phyloP scores from a whole-genome alignment of 1,284 basidiomycete species.

The Moesziomyces sp. region DNA sequence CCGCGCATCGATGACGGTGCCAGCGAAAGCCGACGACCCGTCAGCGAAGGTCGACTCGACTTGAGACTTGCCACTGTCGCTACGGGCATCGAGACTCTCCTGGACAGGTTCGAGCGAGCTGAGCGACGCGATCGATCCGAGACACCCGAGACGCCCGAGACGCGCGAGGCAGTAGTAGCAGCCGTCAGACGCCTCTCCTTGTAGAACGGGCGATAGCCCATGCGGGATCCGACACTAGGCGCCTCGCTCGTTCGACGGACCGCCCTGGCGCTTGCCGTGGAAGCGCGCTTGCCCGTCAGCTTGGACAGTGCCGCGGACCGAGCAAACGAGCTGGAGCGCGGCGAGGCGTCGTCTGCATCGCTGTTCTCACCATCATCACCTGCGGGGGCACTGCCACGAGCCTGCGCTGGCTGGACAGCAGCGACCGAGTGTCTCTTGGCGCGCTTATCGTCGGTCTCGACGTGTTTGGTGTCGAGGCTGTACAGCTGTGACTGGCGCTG shows the following conservation, averaged over 20 bases:
- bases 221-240: neutral
- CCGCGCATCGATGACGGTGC: conserved; percentile 6
- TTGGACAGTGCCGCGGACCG: conserved; percentile 10
- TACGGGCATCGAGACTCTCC: conserved; percentile 18
- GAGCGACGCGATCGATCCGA: conserved; percentile 8
- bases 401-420: neutral
- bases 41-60: neutral
- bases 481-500: conserved; percentile 15
- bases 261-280: neutral
- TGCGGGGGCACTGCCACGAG: neutral
- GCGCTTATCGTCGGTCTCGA: neutral
- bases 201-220: neutral
- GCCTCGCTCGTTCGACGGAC: neutral
- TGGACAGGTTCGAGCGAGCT: conserved; percentile 3
- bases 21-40: conserved; percentile 11
- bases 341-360: conserved; percentile 9
- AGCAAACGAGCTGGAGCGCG: conserved; percentile 9
- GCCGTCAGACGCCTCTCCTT: conserved; percentile 11
- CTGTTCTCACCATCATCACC: neutral
- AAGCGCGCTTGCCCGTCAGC: conserved; percentile 12
- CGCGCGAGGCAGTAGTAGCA: conserved; percentile 8
- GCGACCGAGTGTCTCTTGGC: conserved; percentile 15
- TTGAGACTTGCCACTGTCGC: neutral
- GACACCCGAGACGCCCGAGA: neutral
- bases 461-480: neutral